Conservation (phyloP, 495 filamentous ascomycete species). For the Aspergillus saccharolyticus region DNA sequence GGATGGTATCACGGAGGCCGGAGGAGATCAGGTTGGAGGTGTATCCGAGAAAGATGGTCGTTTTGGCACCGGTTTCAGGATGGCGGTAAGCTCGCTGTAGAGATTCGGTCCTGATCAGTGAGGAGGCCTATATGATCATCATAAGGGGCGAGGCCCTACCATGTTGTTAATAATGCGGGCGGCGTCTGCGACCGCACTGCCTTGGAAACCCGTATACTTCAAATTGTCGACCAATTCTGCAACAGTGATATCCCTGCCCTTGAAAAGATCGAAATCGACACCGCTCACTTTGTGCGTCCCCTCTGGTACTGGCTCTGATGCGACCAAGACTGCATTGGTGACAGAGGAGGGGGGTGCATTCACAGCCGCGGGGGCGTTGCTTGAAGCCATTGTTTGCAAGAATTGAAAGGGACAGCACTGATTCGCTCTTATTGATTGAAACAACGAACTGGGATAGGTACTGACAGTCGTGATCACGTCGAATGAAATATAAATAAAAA, state of each 20-base stretch:
- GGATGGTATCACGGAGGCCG: slow-evolving; percentile 82
- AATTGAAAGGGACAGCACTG: neutral
- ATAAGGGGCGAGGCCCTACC: slow-evolving; percentile 44
- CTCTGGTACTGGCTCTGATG: slow-evolving; percentile 75
- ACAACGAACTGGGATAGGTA: neutral
- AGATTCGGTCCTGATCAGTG: neutral
- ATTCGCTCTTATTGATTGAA: neutral
- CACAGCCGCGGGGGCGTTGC: neutral
- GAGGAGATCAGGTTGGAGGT: slow-evolving; percentile 97
- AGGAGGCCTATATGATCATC: neutral
- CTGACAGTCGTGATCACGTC: neutral
- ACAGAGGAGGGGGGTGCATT: slow-evolving; percentile 56
- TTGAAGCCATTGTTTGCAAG: slow-evolving; percentile 3
- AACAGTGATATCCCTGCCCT: slow-evolving; percentile 70
- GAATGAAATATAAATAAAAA: neutral
- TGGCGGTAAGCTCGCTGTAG: slow-evolving; percentile 67
- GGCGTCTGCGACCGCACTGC: slow-evolving; percentile 76
- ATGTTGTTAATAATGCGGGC: slow-evolving; percentile 89
- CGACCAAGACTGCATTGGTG: slow-evolving; percentile 80
- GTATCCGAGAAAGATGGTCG: slow-evolving; percentile 95
- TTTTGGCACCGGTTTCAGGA: slow-evolving; percentile 63
- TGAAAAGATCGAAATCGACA: slow-evolving; percentile 81
- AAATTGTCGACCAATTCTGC: slow-evolving; percentile 79
- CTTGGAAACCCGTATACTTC: slow-evolving; percentile 88
- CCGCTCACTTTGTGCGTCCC: slow-evolving; percentile 70